Percentiles rank a stretch among this genome's conserved stretches.
Conservation (phyloP, 129 eudicot species). For the Chrysanthemum seticuspe region DNA sequence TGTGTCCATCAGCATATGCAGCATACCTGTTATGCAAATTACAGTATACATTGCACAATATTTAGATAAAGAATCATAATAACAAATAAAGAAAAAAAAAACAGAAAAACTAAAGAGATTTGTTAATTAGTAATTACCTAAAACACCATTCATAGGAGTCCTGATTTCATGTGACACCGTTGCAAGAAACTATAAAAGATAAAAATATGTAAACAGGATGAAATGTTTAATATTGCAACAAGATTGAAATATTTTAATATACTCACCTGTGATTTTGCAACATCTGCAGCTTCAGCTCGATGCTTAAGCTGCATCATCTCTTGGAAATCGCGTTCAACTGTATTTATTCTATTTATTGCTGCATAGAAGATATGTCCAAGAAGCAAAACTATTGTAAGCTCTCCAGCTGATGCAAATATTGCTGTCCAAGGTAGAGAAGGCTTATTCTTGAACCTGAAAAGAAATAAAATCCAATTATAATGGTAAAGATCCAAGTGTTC, state of each 20-base stretch:
- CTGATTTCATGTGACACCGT: conserved; percentile 96
- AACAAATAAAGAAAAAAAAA: background rate
- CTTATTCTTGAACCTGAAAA: conserved; percentile 66
- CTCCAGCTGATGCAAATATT: conserved; percentile 50
- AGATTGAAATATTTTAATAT: background rate
- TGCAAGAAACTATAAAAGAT: conserved; percentile 69
- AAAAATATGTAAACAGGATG: conserved; percentile 4
- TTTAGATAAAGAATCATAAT: background rate
- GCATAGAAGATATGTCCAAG: conserved; percentile 60
- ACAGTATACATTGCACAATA: background rate
- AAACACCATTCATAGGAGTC: conserved; percentile 95
- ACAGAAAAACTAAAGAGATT: too few species aligned
- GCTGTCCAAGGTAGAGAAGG: conserved; percentile 75
- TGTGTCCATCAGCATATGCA: conserved; percentile 93
- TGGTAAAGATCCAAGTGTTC: background rate
- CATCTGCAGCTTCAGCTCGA: conserved; percentile 92
- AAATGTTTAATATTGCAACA: background rate
- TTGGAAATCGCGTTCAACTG: conserved; percentile 53
- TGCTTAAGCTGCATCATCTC: conserved; percentile 70
- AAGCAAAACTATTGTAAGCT: conserved; percentile 57
- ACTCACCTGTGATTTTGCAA: conserved; percentile 87
- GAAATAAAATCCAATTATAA: background rate
- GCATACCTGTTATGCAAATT: conserved; percentile 60
- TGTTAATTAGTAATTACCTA: conserved; percentile 43
- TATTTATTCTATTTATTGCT: conserved; percentile 57